A percentile compares a stretch with the other conserved stretches of the same genome.
Evolutionary conservation across 2,329 filamentous ascomycete species (phyloP).

Genomic region (Ceratocystis albifundus): DNA sequence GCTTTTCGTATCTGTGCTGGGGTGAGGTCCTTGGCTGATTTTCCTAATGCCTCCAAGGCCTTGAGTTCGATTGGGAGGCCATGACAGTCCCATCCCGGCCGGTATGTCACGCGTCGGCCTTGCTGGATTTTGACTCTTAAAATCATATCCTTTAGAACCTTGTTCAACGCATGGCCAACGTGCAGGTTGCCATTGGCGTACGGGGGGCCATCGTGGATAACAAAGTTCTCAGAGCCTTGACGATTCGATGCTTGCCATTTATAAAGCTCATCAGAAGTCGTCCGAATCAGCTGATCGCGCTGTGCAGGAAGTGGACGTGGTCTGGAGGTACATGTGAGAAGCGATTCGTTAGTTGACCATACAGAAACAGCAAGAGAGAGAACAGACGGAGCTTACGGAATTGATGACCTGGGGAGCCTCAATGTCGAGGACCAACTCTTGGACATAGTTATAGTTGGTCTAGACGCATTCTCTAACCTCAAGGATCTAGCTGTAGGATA

Average conservation of each 20-base stretch:
- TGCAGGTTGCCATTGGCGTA: conserved; percentile 92
- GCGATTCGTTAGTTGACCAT: background rate
- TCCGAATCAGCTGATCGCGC: conserved; percentile 51
- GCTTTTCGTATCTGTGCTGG: conserved; percentile 49
- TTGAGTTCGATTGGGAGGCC: conserved; percentile 95
- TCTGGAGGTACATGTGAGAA: conserved; percentile 29
- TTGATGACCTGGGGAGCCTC: conserved; percentile 61
- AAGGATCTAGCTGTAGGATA: background rate
- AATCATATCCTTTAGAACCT: conserved; percentile 91
- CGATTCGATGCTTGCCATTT: conserved; percentile 61
- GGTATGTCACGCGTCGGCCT: conserved; percentile 63
- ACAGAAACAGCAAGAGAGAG: background rate
- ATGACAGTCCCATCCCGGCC: conserved; percentile 96
- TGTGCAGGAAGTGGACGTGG: conserved; percentile 41
- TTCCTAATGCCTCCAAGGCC: conserved; percentile 51
- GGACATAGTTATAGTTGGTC: conserved; percentile 57
- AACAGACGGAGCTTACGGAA: conserved; percentile 44
- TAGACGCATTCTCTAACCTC: conserved; percentile 35
- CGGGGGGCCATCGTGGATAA: conserved; percentile 88
- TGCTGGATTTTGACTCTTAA: conserved; percentile 67
- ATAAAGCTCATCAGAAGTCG: conserved; percentile 81
- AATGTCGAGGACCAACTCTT: conserved; percentile 64
- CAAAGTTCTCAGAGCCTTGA: conserved; percentile 51
- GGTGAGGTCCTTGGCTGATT: conserved; percentile 33
- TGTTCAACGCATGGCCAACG: conserved; percentile 90